Base-by-base conservation (phyloP, 2,329 filamentous ascomycete genomes). In the Eutypella sp. region DNA sequence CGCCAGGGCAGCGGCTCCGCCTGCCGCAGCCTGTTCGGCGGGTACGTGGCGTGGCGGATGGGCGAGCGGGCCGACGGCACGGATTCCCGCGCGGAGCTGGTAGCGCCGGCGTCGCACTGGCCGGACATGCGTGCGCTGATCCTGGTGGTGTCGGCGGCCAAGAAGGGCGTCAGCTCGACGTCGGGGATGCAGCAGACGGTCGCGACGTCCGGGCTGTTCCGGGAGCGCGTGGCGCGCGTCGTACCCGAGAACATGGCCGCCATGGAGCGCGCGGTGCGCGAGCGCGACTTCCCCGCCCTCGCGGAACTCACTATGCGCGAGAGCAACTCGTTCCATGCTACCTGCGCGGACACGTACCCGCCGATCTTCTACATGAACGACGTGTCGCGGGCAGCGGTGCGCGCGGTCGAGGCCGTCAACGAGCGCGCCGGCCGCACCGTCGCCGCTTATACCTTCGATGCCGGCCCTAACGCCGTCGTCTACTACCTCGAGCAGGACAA, bases 331-430 rank as follows among this genome's bases (percentile, higher is more conserved):
- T 99, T 99, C 82, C 93, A 99, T 68, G 89, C 93, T 31, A 89
- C 85, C 47, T 97, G 93, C 66, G 75, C 95, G 57, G 93, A 99
- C 66, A 97, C 93, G 2, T 90, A 89, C 70, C 93, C 95, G 38
- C 93, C 95, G 16, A 99, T 99, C 64, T 96, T 96, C 70, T 99
- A 99, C 75, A 84, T 99, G 77, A 99, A 96, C 70, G 93, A 99
- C 64, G 84, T 92, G 15, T 92, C 86, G 18, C 77, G 87, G 31
- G 89, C 92, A 1, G 90, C 92, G 5, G 89, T 99, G 49, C 79
- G 89, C 43, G 83, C 89, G 15, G 91, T 96, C 24, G 90, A 99
- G 72, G 79, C 84, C 56, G 88, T 97, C 71, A 99, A 99, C 63
- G 76, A 76, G 44, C 77, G 78, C 20, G 89, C 87, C 4, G 90